phyloP scores from a whole-genome alignment of 192 early-diverging fungal species.

The Jimgerdemannia lactiflua region DNA sequence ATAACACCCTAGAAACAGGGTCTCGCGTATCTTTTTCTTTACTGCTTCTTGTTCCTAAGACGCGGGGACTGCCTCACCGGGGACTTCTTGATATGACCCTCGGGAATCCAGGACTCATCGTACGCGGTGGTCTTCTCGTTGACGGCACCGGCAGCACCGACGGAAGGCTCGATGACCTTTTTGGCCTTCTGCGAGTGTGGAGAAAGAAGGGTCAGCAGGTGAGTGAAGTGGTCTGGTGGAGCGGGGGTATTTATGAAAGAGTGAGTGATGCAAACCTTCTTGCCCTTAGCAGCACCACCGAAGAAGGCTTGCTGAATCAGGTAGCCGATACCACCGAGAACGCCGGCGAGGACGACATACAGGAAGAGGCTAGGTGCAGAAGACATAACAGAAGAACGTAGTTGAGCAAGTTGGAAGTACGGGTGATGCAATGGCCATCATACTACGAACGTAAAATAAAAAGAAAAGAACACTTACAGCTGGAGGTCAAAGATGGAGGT shows the following conservation, averaged over 20 bases:
- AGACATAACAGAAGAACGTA: background rate
- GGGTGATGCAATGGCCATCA: background rate
- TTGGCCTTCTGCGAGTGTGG: background rate
- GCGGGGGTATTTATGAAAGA: background rate
- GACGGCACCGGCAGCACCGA: background rate
- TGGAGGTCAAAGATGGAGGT: constrained; percentile 54
- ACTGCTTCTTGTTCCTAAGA: background rate
- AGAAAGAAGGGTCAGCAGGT: background rate
- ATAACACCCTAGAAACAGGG: too few relatives aligned
- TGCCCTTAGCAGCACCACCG: constrained; percentile 26
- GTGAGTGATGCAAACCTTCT: constrained; percentile 13
- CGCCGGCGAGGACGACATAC: constrained; percentile 36
- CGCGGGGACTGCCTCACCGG: background rate
- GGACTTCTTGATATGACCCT: constrained; percentile 30
- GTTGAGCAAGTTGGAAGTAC: constrained; percentile 1
- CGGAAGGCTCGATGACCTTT: background rate
- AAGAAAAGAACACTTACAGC: constrained; percentile 37
- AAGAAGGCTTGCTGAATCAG: constrained; percentile 44
- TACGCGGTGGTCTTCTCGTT: constrained; percentile 8
- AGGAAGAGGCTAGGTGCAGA: constrained; percentile 38
- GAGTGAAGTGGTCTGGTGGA: background rate
- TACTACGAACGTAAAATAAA: background rate
- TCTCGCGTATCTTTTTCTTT: background rate
- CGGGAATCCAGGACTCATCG: constrained; percentile 56
- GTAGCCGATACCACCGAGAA: constrained; percentile 41